Evolutionary conservation across 2,329 filamentous ascomycete genomes (phyloP).

Genomic region (Eurotiales sp.): DNA sequence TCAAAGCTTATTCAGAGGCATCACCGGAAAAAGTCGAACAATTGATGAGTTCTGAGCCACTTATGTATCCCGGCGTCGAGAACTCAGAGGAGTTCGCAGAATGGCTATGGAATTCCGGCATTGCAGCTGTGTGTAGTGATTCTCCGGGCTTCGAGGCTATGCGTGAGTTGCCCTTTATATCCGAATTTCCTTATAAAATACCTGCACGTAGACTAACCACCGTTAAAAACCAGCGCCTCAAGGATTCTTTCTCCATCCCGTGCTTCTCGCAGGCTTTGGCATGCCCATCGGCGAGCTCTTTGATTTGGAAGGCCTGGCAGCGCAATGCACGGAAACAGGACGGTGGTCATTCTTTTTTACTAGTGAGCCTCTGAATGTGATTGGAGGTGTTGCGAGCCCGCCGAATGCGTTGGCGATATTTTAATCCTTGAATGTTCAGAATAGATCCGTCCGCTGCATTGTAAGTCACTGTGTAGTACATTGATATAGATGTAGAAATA

Average conservation of each 20-base stretch:
- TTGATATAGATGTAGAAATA: no score
- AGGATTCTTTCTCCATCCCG: conserved; percentile 35
- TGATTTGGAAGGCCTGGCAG: conserved; percentile 39
- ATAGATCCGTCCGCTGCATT: no score
- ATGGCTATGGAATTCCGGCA: conserved; percentile 56
- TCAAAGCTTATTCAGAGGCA: conserved; percentile 18
- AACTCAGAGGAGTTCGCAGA: conserved; percentile 45
- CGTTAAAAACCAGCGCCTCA: conserved; percentile 4
- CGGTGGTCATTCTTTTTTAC: conserved; percentile 45
- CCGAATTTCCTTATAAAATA: background rate
- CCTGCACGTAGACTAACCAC: background rate
- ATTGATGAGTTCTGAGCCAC: conserved; percentile 9
- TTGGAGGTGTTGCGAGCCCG: conserved; percentile 33
- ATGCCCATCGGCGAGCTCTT: conserved; percentile 47
- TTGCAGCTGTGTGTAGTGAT: conserved; percentile 32
- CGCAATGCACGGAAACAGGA: conserved; percentile 34
- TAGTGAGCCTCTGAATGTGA: conserved; percentile 42
- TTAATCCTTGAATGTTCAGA: no score
- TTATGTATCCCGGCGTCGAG: conserved; percentile 37
- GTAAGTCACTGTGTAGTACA: no score
- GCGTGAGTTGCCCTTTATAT: conserved; percentile 14
- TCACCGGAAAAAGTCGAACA: conserved; percentile 17
- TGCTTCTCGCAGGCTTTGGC: conserved; percentile 39
- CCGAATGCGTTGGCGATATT: conserved; percentile 27
- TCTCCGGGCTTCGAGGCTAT: conserved; percentile 25